phyloP scores from a whole-genome alignment of 2,329 filamentous ascomycete genomes.

The Scorias spongiosa region DNA sequence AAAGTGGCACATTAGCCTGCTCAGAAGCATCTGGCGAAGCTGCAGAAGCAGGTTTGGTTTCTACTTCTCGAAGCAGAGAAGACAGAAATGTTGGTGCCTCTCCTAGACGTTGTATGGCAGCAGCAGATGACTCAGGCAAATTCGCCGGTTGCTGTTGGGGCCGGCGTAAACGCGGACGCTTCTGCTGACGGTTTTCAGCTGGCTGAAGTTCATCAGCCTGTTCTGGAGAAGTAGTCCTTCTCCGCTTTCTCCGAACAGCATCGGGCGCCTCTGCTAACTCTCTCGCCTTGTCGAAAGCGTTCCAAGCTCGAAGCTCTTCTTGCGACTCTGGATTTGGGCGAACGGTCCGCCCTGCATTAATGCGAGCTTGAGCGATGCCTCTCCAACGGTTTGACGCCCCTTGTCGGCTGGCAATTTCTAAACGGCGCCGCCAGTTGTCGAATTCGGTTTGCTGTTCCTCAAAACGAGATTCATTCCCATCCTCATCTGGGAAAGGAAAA shows the following conservation, averaged over 20 bases:
- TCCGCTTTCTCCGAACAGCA: conserved; percentile 48
- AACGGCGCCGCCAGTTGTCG: conserved; percentile 65
- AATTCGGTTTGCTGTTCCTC: conserved; percentile 42
- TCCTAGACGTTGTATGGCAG: conserved; percentile 19
- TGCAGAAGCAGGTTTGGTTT: conserved; percentile 35
- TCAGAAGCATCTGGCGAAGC: conserved; percentile 19
- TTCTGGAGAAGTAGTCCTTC: conserved; percentile 57
- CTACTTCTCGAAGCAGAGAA: conserved; percentile 76
- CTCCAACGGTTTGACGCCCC: conserved; percentile 48
- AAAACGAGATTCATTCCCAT: conserved; percentile 37
- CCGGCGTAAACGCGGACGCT: conserved; percentile 50
- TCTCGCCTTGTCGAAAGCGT: conserved; percentile 72
- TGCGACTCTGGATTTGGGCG: conserved; percentile 52
- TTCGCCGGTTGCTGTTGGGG: conserved; percentile 33
- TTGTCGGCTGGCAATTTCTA: conserved; percentile 66
- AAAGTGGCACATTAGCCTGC: conserved; percentile 17
- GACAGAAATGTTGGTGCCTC: conserved; percentile 67
- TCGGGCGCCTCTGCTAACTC: conserved; percentile 41
- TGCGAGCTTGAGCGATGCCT: conserved; percentile 39
- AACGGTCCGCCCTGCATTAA: conserved; percentile 18
- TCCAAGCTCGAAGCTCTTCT: conserved; percentile 77
- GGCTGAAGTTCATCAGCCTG: conserved; percentile 51
- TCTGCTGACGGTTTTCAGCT: conserved; percentile 55
- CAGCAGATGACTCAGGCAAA: conserved; percentile 20
- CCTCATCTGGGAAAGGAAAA: conserved; percentile 68